These are phyloP conservation scores for Aspergillus texensis DNA, from an alignment of 2,329 filamentous ascomycete species.

Conservation along the genomic window DNA sequence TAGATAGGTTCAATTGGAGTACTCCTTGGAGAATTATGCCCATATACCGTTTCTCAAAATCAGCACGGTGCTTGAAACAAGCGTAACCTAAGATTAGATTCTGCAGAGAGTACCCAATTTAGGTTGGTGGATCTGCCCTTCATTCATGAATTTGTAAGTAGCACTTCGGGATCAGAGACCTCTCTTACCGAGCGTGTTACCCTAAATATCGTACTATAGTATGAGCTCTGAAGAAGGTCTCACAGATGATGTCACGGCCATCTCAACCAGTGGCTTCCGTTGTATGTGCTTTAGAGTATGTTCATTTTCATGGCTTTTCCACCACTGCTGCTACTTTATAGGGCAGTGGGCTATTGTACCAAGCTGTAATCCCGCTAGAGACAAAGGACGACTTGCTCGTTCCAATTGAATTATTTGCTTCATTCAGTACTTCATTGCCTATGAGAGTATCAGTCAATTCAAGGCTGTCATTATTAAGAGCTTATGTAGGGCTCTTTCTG, in stretches of 20 bases:
- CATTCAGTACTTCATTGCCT: too few relatives aligned
- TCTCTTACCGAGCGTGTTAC: not conserved
- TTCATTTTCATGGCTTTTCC: not conserved
- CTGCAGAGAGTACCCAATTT: not conserved
- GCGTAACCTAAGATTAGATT: not conserved
- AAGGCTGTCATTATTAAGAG: not conserved
- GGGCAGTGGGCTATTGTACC: not conserved
- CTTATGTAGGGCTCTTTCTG: not conserved
- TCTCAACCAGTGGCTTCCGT: not conserved
- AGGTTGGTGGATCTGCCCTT: not conserved
- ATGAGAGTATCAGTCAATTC: too few relatives aligned
- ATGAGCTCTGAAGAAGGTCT: not conserved
- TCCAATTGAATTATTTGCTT: not conserved
- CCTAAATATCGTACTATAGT: not conserved
- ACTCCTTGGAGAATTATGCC: not conserved
- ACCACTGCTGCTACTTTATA: not conserved
- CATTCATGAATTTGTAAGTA: not conserved
- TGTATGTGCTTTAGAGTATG: not conserved
- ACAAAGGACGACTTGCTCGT: not conserved
- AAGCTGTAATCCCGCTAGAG: not conserved
- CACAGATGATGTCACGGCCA: not conserved
- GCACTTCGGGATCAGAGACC: not conserved
- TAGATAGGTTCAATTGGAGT: not conserved
- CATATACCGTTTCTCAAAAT: not conserved
- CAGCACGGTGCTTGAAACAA: not conserved